These are phyloP conservation scores for Prosopis cineraria DNA, from an alignment of 306 rosid species.

Conservation along the genomic window DNA sequence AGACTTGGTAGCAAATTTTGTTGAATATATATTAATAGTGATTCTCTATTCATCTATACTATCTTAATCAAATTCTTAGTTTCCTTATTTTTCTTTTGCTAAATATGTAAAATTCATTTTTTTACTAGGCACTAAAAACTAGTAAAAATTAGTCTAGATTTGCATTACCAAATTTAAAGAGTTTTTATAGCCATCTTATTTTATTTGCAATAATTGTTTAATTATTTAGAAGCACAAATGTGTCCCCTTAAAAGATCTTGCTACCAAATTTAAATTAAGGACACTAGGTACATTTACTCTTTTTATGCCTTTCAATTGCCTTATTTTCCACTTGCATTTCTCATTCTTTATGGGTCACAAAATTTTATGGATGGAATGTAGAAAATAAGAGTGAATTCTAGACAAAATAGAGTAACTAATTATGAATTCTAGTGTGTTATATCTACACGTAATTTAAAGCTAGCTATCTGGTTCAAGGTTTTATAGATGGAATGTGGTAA, in stretches of 20 bases:
- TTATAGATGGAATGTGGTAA: neutral
- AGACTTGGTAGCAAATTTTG: slow-evolving; percentile 56
- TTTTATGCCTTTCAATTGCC: neutral
- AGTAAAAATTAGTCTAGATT: no score
- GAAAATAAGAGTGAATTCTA: slow-evolving; percentile 1
- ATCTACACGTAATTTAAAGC: no score
- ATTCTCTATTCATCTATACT: slow-evolving; percentile 9
- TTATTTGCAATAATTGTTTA: slow-evolving; percentile 18
- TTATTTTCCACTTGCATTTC: slow-evolving; percentile 1
- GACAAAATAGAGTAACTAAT: no score
- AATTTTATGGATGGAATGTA: neutral
- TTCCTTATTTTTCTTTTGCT: neutral
- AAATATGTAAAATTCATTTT: neutral
- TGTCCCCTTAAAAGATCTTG: slow-evolving; percentile 89
- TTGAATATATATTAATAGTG: slow-evolving; percentile 69
- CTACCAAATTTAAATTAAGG: slow-evolving; percentile 80
- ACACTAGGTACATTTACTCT: slow-evolving; percentile 69
- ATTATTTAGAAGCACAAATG: slow-evolving; percentile 80
- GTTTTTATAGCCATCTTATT: slow-evolving; percentile 27
- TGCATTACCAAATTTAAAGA: slow-evolving; percentile 4
- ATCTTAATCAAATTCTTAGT: neutral
- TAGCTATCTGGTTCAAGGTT: neutral
- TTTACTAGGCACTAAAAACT: slow-evolving; percentile 1
- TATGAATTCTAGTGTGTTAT: no score
- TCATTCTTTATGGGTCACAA: neutral